Conservation (phyloP, 2,329 filamentous ascomycete species). For the Ceratocystis lukuohia region DNA sequence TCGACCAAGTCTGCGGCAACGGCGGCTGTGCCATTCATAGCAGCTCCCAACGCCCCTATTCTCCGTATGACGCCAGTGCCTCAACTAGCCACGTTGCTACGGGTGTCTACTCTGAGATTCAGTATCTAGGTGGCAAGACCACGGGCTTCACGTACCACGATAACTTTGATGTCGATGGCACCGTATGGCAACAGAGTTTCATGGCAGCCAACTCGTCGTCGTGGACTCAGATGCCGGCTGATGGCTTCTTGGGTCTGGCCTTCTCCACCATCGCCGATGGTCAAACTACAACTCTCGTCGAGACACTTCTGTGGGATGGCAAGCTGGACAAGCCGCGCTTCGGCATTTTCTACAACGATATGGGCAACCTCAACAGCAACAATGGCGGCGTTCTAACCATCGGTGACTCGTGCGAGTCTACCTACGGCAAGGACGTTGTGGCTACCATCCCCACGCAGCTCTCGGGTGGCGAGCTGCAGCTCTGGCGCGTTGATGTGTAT, state of each 20-base stretch:
- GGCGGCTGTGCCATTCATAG: conserved; percentile 23
- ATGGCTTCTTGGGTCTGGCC: conserved; percentile 28
- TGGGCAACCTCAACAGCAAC: conserved; percentile 18
- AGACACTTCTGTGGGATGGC: conserved; percentile 25
- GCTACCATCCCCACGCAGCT: conserved; percentile 20
- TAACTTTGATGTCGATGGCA: conserved; percentile 21
- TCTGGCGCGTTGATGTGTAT: conserved; percentile 25
- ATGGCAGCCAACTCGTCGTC: conserved; percentile 24
- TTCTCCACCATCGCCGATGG: conserved; percentile 26
- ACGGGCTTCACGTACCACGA: conserved; percentile 24
- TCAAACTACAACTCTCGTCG: conserved; percentile 25
- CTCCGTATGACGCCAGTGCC: conserved; percentile 23
- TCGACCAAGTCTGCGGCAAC: conserved; percentile 23
- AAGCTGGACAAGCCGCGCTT: conserved; percentile 26
- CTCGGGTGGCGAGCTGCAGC: conserved; percentile 22
- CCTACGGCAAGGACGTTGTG: conserved; percentile 24
- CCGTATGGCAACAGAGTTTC: conserved; percentile 25
- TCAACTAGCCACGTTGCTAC: conserved; percentile 24
- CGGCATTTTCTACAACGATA: conserved; percentile 25
- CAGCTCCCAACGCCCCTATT: conserved; percentile 19
- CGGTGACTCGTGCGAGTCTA: conserved; percentile 26
- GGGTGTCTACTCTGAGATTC: conserved; percentile 22
- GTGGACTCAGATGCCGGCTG: conserved; percentile 25
- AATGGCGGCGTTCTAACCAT: conserved; percentile 24
- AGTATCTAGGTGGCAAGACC: conserved; percentile 26